phyloP scores from a whole-genome alignment of 1,139 yeast species.

The Candida tropicalis region DNA sequence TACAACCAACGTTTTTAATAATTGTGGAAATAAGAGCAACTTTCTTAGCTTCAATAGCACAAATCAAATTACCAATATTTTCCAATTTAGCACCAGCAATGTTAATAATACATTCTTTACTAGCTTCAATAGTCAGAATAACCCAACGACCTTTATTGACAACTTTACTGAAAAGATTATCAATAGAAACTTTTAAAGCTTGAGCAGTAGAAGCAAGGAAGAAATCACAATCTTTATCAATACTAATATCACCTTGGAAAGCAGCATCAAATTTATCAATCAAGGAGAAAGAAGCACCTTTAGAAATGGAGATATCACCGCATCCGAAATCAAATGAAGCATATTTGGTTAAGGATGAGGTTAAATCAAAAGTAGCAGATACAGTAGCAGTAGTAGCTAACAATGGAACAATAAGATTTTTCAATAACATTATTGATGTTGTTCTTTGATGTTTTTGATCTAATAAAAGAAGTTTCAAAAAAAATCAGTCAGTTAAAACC shows the following conservation, averaged over 20 bases:
- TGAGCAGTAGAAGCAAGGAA: conserved; percentile 6
- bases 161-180: conserved; percentile 5
- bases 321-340: conserved; percentile 6
- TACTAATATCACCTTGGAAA: conserved; percentile 6
- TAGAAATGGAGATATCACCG: conserved; percentile 8
- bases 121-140: conserved; percentile 1
- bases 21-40: neutral
- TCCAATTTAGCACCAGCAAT: conserved; percentile 5
- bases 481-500: neutral
- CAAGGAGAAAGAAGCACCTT: conserved; percentile 7
- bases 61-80: conserved; percentile 6
- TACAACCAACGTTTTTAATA: conserved; percentile 3
- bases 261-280: conserved; percentile 3
- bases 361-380: conserved; percentile 5
- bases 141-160: conserved; percentile 6
- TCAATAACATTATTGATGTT: conserved; percentile 7
- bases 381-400: conserved; percentile 7
- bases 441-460: neutral
- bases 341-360: conserved; percentile 5
- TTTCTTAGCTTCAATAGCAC: conserved; percentile 3
- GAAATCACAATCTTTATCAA: conserved; percentile 6
- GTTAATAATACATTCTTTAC: conserved; percentile 3
- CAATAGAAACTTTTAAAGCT: conserved; percentile 6
- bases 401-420: conserved; percentile 7
- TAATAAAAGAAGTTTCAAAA: neutral